Conservation (phyloP, 345 rosid genomes). For the Euphorbia peplus region DNA sequence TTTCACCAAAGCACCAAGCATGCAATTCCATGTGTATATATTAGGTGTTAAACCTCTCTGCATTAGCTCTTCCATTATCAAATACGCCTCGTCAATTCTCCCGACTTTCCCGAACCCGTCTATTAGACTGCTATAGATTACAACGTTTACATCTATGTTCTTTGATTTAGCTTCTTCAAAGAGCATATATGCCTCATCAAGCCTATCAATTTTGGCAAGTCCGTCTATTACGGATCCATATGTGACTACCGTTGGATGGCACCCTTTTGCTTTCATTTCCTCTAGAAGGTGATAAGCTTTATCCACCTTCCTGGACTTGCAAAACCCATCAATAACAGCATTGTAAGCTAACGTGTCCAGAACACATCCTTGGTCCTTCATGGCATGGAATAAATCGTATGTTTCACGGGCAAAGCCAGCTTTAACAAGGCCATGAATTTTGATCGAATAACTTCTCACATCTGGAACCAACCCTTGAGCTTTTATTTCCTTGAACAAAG, state of each 20-base stretch:
- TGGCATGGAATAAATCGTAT: conserved; percentile 63
- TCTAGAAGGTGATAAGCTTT: conserved; percentile 90
- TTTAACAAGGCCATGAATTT: conserved; percentile 76
- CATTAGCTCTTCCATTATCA: conserved; percentile 90
- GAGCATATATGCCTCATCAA: conserved; percentile 97
- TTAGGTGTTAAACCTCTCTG: conserved; percentile 85
- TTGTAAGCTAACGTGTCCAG: conserved; percentile 85
- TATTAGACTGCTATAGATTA: conserved; percentile 80
- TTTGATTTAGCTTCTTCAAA: conserved; percentile 91
- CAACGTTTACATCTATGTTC: conserved; percentile 65
- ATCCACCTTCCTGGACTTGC: conserved; percentile 89
- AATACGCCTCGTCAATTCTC: conserved; percentile 92
- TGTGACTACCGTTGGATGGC: conserved; percentile 78
- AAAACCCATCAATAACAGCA: conserved; percentile 81
- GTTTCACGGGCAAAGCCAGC: conserved; percentile 88
- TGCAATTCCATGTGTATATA: conserved; percentile 88
- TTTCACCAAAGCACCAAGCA: conserved; percentile 86
- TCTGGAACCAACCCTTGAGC: conserved; percentile 65
- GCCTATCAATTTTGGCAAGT: conserved; percentile 86
- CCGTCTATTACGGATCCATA: conserved; percentile 90
- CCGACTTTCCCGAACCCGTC: conserved; percentile 98
- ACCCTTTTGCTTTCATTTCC: conserved; percentile 87
- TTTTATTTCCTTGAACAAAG: conserved; percentile 78
- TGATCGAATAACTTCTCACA: conserved; percentile 70
- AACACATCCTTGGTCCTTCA: conserved; percentile 89